Percentiles rank a stretch among this genome's conserved stretches.
Evolutionary conservation across 1,284 basidiomycete species (phyloP).

Genomic region (Coniophora puteana): DNA sequence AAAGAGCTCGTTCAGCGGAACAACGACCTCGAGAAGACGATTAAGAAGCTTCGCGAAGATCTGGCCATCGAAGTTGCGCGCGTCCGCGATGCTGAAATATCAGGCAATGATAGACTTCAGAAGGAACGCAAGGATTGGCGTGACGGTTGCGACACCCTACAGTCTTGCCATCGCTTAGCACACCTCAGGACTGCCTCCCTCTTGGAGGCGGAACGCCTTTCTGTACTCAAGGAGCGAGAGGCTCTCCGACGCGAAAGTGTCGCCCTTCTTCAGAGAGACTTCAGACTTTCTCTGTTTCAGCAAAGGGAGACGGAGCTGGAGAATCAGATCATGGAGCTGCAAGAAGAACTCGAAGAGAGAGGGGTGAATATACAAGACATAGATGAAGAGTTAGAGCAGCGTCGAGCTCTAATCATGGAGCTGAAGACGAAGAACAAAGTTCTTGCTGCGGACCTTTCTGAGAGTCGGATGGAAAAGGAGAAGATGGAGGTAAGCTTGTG

Average conservation of each 20-base stretch:
- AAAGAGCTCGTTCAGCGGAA: conserved; percentile 64
- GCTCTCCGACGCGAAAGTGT: conserved; percentile 50
- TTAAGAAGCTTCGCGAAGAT: conserved; percentile 47
- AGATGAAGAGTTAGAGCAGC: conserved; percentile 16
- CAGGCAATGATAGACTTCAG: conserved; percentile 45
- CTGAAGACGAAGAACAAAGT: conserved; percentile 31
- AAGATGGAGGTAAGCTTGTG: conserved; percentile 26
- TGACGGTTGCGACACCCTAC: conserved; percentile 56
- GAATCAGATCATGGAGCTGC: conserved; percentile 39
- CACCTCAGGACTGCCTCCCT: conserved; percentile 51
- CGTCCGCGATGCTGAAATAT: conserved; percentile 38
- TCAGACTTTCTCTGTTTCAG: conserved; percentile 60
- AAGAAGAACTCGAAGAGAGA: conserved; percentile 36
- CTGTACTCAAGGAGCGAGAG: conserved; percentile 49
- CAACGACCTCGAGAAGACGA: conserved; percentile 55
- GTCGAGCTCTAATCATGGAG: conserved; percentile 15
- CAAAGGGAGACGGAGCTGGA: conserved; percentile 57
- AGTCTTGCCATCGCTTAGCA: conserved; percentile 59
- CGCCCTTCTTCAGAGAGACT: conserved; percentile 55
- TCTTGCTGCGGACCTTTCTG: conserved; percentile 27
- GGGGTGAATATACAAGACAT: conserved; percentile 29
- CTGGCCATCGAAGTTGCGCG: conserved; percentile 41
- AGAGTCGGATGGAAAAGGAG: too few relatives aligned
- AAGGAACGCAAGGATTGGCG: conserved; percentile 55
- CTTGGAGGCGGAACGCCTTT: conserved; percentile 47